Conservation (phyloP, 164 flowering plant species). For the Stephania japonica region DNA sequence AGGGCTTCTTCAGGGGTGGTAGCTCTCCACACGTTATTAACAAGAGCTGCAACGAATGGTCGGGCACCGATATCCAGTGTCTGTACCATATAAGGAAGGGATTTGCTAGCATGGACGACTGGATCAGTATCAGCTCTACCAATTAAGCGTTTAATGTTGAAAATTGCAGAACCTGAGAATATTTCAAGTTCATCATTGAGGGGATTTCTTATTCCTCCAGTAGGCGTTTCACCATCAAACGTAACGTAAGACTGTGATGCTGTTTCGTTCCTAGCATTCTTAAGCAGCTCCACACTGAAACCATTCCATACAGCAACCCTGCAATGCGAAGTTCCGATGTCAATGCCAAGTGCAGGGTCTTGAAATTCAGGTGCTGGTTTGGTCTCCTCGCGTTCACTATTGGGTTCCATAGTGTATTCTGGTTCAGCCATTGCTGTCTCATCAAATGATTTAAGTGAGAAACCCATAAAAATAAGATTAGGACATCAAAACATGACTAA, state of each 20-base stretch:
- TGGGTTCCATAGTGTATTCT: constrained; percentile 79
- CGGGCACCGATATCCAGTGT: constrained; percentile 74
- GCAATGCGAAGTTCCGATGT: constrained; percentile 84
- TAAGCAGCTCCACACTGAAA: constrained; percentile 60
- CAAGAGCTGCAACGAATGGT: constrained; percentile 84
- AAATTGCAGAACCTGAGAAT: constrained; percentile 73
- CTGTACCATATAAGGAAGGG: constrained; percentile 80
- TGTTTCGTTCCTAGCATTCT: constrained; percentile 65
- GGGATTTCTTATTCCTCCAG: constrained; percentile 59
- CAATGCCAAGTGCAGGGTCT: constrained; percentile 79
- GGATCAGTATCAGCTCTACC: constrained; percentile 93
- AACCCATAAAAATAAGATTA: neutral
- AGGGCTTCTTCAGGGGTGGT: constrained; percentile 92
- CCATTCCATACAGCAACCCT: constrained; percentile 91
- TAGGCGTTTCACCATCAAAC: constrained; percentile 63
- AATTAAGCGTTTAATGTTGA: constrained; percentile 83
- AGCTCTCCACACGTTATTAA: constrained; percentile 79
- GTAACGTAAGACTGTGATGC: constrained; percentile 62
- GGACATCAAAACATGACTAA: neutral
- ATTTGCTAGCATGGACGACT: constrained; percentile 67
- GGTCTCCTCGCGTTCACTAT: constrained; percentile 70
- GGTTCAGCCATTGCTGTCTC: constrained; percentile 71
- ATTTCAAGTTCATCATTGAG: constrained; percentile 58
- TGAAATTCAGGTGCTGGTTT: constrained; percentile 40
- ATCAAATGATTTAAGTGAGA: neutral